Base-by-base conservation (phyloP, 768 basidiomycete genomes). In the Pleurotus ostreatus region DNA sequence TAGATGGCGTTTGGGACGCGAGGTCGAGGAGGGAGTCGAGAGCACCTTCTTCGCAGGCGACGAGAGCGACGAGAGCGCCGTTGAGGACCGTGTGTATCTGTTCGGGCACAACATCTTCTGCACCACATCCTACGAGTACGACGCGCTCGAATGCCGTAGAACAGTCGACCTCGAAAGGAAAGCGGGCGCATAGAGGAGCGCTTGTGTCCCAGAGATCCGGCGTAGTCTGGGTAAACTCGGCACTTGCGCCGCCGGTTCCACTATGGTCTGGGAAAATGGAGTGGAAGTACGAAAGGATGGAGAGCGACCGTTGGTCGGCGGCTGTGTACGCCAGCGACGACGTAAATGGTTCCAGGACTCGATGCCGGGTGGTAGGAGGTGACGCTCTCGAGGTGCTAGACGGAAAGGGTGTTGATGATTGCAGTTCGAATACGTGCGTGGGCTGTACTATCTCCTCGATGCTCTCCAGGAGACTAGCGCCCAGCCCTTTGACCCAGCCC, bases 401-500 rank as follows among this genome's bases (percentile, higher is more conserved):
- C 59, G 49, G 5, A 59, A 49, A 0, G 61, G 58, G 48, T 9
- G 63, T 60, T 0, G 71, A 66, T 1, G 63, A 56, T 57, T 74
- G 72, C 55, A 85, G 68, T 39, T 79, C 74, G 70, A 82, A 91
- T 20, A 88, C 69, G 56, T 82, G 73, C 0, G 83, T 82, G 0
- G 91, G 82, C 20, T 80, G 74, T 4, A 84, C 71, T 34, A 85
- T 71, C 8, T 79, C 79, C 61, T 94, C 86, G 47, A 99, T 86
- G 59, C 80, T 81, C 12, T 66, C 67, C 2, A 84, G 81, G 9
- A 98, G 71, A 62, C 96, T 91, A 13, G 84, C 86, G 2, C 96
- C 96, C 2, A 97, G 82, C 5, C 96, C 96, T 67, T 95, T 98
- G 4, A 82, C 82, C 96, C 96, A 99, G 2, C 96, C 96, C 85